Conservation (phyloP, 1,284 basidiomycete genomes). For the Agroathelia rolfsii region DNA sequence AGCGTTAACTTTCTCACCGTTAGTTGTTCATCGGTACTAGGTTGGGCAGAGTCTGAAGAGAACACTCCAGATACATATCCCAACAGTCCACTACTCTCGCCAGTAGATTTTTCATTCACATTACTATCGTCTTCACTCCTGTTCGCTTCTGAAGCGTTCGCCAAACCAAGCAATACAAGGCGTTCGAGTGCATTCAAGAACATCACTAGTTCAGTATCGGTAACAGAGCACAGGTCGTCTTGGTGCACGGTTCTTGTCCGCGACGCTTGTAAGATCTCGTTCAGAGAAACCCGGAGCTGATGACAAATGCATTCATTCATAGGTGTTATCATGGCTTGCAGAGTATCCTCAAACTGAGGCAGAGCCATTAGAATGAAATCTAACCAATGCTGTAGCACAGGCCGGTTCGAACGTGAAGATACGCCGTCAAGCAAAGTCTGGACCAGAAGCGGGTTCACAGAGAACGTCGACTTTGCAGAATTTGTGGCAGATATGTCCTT, state of each 20-base stretch:
- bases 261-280: slow-evolving; percentile 39
- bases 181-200: slow-evolving; percentile 78
- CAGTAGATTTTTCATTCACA: slow-evolving; percentile 37
- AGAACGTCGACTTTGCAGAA: slow-evolving; percentile 25
- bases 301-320: slow-evolving; percentile 76
- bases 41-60: slow-evolving; percentile 42
- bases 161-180: slow-evolving; percentile 58
- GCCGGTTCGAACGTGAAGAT: slow-evolving; percentile 54
- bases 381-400: slow-evolving; percentile 89
- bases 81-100: slow-evolving; percentile 58
- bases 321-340: slow-evolving; percentile 63
- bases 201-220: slow-evolving; percentile 80
- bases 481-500: slow-evolving; percentile 11
- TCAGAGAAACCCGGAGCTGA: slow-evolving; percentile 55
- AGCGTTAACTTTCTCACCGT: slow-evolving; percentile 30
- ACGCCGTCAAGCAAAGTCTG: slow-evolving; percentile 80
- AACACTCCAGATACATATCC: slow-evolving; percentile 79
- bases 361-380: slow-evolving; percentile 92
- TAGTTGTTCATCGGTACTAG: slow-evolving; percentile 41
- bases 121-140: slow-evolving; percentile 49
- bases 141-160: slow-evolving; percentile 36
- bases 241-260: too few relatives aligned
- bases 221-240: too few relatives aligned
- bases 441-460: slow-evolving; percentile 61
- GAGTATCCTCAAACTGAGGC: slow-evolving; percentile 67